Evolutionary conservation across 1,284 basidiomycete species (phyloP).

Genomic region (Rhodotorula sp.): DNA sequence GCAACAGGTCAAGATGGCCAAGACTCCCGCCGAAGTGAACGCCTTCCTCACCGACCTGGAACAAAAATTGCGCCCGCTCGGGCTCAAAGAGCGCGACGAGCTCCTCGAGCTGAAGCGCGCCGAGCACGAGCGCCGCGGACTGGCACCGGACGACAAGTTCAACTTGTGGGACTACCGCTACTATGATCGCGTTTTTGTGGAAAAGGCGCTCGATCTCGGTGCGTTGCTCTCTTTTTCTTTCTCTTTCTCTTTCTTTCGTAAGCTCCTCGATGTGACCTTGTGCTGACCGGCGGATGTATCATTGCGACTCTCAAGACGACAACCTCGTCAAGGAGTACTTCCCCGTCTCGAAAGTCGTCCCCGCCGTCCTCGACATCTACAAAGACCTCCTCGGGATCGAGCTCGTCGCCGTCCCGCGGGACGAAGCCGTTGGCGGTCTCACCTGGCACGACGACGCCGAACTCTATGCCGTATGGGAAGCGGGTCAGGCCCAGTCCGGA

Average conservation of each 20-base stretch:
- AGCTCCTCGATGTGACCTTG: neutral
- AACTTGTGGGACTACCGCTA: constrained; percentile 49
- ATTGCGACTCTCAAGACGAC: constrained; percentile 7
- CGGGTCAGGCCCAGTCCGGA: constrained; percentile 47
- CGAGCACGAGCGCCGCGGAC: constrained; percentile 62
- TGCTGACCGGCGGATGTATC: no score
- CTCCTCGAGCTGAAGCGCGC: constrained; percentile 69
- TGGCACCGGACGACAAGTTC: constrained; percentile 47
- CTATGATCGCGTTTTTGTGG: constrained; percentile 10
- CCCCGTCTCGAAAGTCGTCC: constrained; percentile 74
- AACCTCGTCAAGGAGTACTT: constrained; percentile 70
- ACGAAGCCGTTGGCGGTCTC: constrained; percentile 25
- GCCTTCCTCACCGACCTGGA: constrained; percentile 71
- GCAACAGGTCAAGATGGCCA: constrained; percentile 74
- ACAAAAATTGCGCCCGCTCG: constrained; percentile 68
- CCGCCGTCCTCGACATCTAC: constrained; percentile 74
- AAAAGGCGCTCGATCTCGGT: constrained; percentile 13
- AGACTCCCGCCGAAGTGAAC: constrained; percentile 61
- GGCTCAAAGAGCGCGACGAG: constrained; percentile 61
- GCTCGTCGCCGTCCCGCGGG: constrained; percentile 60
- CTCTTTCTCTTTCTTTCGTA: no score
- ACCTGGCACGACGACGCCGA: constrained; percentile 60
- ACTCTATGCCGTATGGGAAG: constrained; percentile 75
- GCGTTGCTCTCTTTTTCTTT: neutral
- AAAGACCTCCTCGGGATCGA: constrained; percentile 70